Conservation (phyloP, 2,329 filamentous ascomycete species). For the Fusarium sp. region DNA sequence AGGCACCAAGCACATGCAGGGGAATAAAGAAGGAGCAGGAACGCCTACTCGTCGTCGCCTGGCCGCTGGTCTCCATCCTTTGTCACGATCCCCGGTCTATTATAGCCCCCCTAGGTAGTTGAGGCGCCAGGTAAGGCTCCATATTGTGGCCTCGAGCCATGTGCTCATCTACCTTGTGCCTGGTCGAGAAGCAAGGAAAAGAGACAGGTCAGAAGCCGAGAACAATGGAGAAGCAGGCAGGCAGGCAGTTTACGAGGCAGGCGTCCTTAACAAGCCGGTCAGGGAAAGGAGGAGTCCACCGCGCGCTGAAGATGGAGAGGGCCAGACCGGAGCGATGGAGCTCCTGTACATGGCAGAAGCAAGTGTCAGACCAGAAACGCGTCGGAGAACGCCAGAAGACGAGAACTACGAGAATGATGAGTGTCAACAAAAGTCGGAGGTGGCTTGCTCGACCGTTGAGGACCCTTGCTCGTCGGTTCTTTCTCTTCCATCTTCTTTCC, state of each 20-base stretch:
- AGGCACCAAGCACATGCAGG: conserved; percentile 39
- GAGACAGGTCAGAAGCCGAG: conserved; percentile 19
- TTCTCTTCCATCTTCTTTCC: conserved; percentile 15
- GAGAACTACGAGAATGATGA: background rate
- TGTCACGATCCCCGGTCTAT: background rate
- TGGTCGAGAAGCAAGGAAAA: background rate
- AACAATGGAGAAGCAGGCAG: conserved; percentile 11
- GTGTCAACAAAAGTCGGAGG: conserved; percentile 2
- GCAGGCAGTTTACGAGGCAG: conserved; percentile 2
- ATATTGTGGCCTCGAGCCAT: background rate
- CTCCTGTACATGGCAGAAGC: conserved; percentile 16
- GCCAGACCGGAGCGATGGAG: conserved; percentile 28
- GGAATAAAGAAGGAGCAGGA: conserved; percentile 32
- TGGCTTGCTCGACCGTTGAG: background rate
- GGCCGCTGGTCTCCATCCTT: background rate
- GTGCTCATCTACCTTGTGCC: background rate
- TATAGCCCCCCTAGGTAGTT: background rate
- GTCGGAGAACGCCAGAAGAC: conserved; percentile 9
- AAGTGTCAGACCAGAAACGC: conserved; percentile 27
- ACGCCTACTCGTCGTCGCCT: conserved; percentile 8
- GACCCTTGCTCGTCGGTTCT: conserved; percentile 3
- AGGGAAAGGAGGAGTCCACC: conserved; percentile 21
- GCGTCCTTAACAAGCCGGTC: conserved; percentile 14
- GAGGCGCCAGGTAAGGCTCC: background rate
- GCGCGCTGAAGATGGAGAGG: conserved; percentile 7